These are phyloP conservation scores for Ophiostoma montium DNA, from an alignment of 2,329 filamentous ascomycete genomes.

Conservation along the genomic window DNA sequence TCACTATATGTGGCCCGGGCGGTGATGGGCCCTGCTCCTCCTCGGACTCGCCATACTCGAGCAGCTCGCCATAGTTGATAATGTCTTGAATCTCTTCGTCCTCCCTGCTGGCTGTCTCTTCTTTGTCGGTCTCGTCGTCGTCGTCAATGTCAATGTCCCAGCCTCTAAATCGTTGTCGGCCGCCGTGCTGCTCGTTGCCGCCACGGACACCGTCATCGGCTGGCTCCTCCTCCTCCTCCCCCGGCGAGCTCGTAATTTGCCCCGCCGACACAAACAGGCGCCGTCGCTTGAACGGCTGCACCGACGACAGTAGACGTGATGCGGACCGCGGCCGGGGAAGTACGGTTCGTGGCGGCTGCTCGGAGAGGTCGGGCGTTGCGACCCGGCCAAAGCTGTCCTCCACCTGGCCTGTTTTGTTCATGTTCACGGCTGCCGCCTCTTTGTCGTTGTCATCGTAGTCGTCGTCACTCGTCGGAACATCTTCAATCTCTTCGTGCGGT, in stretches of 20 bases:
- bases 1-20: background rate
- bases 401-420: background rate
- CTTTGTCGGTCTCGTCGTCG: background rate
- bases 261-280: constrained; percentile 7
- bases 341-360: background rate
- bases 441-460: background rate
- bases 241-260: constrained; percentile 1
- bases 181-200: background rate
- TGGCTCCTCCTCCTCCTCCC: background rate
- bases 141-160: background rate
- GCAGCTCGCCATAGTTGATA: constrained; percentile 4
- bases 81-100: constrained; percentile 7
- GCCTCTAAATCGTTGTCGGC: background rate
- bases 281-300: constrained; percentile 10
- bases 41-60: constrained; percentile 1
- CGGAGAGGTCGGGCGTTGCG: background rate
- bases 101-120: background rate
- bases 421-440: background rate
- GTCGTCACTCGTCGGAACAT: background rate
- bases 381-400: background rate
- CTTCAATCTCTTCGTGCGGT: constrained; percentile 9
- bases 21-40: background rate
- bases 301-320: background rate
- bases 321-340: background rate
- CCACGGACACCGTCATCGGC: background rate